These are phyloP conservation scores for Sporothrix variecibatus DNA, from an alignment of 2,329 filamentous ascomycete species.

Conservation along the genomic window DNA sequence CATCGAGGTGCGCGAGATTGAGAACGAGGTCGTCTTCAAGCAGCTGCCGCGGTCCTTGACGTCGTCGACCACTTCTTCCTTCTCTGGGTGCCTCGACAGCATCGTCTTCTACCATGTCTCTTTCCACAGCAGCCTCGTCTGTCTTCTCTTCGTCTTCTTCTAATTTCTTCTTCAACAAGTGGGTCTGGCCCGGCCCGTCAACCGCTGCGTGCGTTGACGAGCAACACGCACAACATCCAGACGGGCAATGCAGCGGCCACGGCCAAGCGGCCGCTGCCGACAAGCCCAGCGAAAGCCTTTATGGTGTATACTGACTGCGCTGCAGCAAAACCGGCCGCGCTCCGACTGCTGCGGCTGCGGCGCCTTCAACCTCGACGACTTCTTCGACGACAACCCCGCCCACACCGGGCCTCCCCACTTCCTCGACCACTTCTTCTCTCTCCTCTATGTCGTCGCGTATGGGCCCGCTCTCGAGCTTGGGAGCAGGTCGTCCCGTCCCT, in stretches of 20 bases:
- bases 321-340: constrained; percentile 15
- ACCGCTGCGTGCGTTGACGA: constrained; percentile 72
- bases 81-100: neutral
- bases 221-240: constrained; percentile 71
- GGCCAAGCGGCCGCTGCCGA: constrained; percentile 42
- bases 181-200: constrained; percentile 61
- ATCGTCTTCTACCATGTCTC: constrained; percentile 7
- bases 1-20: constrained; percentile 92
- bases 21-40: constrained; percentile 91
- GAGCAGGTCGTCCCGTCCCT: constrained; percentile 20
- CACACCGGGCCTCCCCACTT: constrained; percentile 32
- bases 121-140: constrained; percentile 8
- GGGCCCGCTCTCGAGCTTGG: constrained; percentile 38
- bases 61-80: neutral
- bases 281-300: constrained; percentile 79
- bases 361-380: neutral
- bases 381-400: neutral
- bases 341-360: neutral
- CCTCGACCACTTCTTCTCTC: constrained; percentile 37
- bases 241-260: constrained; percentile 52
- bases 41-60: constrained; percentile 58
- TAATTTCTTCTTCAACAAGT: constrained; percentile 27
- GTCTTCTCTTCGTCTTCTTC: neutral
- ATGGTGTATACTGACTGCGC: constrained; percentile 78
- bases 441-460: constrained; percentile 28